Base-by-base conservation (phyloP, 2,329 filamentous ascomycete genomes). In the Chalara sp. region DNA sequence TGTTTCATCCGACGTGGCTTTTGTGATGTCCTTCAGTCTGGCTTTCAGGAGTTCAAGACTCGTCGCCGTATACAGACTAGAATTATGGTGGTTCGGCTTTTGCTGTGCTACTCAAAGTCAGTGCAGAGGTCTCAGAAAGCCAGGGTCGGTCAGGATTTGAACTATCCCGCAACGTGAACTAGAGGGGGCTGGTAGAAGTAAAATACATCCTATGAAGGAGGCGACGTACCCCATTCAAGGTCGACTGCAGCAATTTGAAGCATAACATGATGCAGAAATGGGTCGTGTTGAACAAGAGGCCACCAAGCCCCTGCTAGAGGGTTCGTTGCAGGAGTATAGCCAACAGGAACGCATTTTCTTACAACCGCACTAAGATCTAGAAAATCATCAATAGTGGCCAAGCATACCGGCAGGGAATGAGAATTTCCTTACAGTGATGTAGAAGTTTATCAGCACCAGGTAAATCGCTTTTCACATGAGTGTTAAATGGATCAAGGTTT, bases 161-260 rank as follows among this genome's bases (percentile, higher is more conserved):
- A 21, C 21, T 2, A 21, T 21, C 21, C 21, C 21, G 21, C 21
- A 21, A 21, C 21, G 21, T 21, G 21, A 21, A 21, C 21, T 21
- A 21, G 21, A 21, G 21, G 21, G 21, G 21, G 21, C 21, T 21
- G 21, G 21, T 2, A 21, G 21, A 21, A 21, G 21, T 21, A 21
- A 21, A 21, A 21, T 21, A 21, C 3, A 21, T 21, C 21, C 21
- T 21, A 21, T 21, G 3, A 2, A 21, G 21, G 21, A 21, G 21
- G 21, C 3, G 21, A 21, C 21, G 21, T 21, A 21, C 21, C 21
- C 21, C 21, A 46, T 30, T 52, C 47, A 4, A 52, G 33, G 21
- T 49, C 46, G 5, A 52, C n/a, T 21, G 46, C 50, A 35, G 46
- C 49, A n/a, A 46, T 35, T 39, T 46, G 50, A 4, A 52, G 30